These are phyloP conservation scores for Ampelocalamus luodianensis DNA, from an alignment of 176 grass and related monocot species.

Conservation along the genomic window DNA sequence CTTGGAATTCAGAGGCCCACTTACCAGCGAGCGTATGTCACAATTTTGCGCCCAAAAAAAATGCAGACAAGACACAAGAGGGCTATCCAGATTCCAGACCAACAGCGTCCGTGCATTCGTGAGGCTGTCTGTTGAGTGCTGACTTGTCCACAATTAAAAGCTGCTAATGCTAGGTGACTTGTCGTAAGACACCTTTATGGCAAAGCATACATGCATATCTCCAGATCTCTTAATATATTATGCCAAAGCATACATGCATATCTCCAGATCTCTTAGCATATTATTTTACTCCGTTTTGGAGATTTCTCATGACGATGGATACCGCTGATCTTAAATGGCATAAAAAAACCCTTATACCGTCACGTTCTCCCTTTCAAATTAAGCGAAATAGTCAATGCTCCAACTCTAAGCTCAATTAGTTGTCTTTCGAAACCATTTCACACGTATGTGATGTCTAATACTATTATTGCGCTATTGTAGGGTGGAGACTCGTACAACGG, in stretches of 20 bases:
- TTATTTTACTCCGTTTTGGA: constrained; percentile 5
- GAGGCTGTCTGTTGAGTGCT: neutral
- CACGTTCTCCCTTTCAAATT: neutral
- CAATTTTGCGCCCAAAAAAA: neutral
- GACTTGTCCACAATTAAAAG: constrained; percentile 7
- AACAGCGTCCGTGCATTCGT: neutral
- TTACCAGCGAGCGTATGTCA: neutral
- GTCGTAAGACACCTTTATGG: neutral
- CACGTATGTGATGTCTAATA: constrained; percentile 8
- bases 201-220: neutral
- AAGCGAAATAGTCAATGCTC: neutral
- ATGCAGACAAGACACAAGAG: neutral
- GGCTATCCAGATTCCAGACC: neutral
- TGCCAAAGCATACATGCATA: neutral
- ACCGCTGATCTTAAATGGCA: constrained; percentile 1
- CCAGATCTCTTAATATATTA: neutral
- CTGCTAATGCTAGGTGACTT: neutral
- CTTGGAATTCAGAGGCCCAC: neutral
- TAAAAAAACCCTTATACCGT: neutral
- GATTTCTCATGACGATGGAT: neutral
- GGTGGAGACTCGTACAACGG: constrained; percentile 37
- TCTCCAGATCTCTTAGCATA: neutral
- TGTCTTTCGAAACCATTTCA: neutral
- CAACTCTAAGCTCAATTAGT: neutral
- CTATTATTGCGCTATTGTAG: constrained; percentile 1